Conservation (phyloP, 768 basidiomycete genomes). For the Mycena filopes region DNA sequence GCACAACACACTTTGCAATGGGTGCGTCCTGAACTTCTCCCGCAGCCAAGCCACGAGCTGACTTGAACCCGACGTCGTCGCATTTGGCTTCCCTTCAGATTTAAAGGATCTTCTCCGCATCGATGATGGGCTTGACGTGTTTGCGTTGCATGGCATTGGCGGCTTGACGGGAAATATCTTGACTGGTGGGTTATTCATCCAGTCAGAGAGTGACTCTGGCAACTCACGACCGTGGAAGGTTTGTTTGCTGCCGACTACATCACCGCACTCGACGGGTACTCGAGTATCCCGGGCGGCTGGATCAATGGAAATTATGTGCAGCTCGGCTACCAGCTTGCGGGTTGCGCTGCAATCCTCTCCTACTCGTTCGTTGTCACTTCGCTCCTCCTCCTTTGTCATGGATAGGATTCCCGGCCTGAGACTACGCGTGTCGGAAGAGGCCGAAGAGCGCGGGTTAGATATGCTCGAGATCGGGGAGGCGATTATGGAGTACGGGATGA, state of each 20-base stretch:
- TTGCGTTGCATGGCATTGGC: slow-evolving; percentile 19
- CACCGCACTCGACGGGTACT: slow-evolving; percentile 21
- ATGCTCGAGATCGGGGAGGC: slow-evolving; percentile 23
- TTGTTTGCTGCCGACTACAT: slow-evolving; percentile 21
- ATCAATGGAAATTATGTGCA: slow-evolving; percentile 17
- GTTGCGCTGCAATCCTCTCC: slow-evolving; percentile 17
- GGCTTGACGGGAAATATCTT: slow-evolving; percentile 17
- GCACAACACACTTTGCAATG: slow-evolving; percentile 15
- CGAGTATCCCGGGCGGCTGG: slow-evolving; percentile 17
- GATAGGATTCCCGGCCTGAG: slow-evolving; percentile 23
- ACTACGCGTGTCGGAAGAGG: slow-evolving; percentile 10
- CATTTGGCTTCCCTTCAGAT: not conserved
- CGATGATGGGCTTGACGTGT: slow-evolving; percentile 20
- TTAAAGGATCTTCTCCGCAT: slow-evolving; percentile 17
- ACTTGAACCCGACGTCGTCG: too few species aligned
- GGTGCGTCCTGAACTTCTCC: slow-evolving; percentile 1
- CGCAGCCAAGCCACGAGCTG: too few species aligned
- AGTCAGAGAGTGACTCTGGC: too few species aligned
- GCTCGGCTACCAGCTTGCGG: slow-evolving; percentile 21
- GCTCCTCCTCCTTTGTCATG: slow-evolving; percentile 11
- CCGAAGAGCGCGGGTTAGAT: slow-evolving; percentile 16
- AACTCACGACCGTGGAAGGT: too few species aligned
- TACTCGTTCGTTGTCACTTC: slow-evolving; percentile 16
- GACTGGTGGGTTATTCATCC: slow-evolving; percentile 17
- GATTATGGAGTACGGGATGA: slow-evolving; percentile 23